A percentile compares a stretch with the other conserved stretches of the same genome.
Evolutionary conservation across 1,139 yeast species (phyloP).

Genomic region (Kodamaea fungicola): DNA sequence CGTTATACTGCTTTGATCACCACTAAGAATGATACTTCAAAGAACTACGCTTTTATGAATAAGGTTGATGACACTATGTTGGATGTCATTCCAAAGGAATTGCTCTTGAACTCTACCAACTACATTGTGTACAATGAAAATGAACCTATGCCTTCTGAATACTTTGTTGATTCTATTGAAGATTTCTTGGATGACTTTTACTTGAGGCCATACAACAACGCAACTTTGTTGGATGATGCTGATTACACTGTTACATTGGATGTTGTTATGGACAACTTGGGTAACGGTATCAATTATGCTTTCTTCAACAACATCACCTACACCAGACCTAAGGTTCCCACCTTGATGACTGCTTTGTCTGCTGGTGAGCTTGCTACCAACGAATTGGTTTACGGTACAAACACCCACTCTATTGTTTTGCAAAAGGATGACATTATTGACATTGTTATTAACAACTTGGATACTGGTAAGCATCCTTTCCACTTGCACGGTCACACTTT

Average conservation of each 20-base stretch:
- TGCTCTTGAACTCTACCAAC: conserved; percentile 67
- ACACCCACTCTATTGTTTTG: conserved; percentile 70
- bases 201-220: conserved; percentile 53
- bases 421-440: conserved; percentile 67
- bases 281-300: conserved; percentile 84
- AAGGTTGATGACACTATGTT: conserved; percentile 75
- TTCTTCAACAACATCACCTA: conserved; percentile 84
- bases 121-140: conserved; percentile 56
- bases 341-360: conserved; percentile 69
- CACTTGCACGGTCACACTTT: conserved; percentile 80
- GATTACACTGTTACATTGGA: conserved; percentile 64
- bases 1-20: conserved; percentile 70
- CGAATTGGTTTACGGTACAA: conserved; percentile 57
- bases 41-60: conserved; percentile 76
- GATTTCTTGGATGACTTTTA: conserved; percentile 61
- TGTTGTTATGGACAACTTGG: conserved; percentile 75
- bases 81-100: conserved; percentile 63
- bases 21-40: conserved; percentile 58
- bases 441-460: conserved; percentile 64
- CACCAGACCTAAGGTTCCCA: conserved; percentile 76
- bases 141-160: conserved; percentile 21
- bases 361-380: conserved; percentile 60
- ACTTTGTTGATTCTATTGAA: conserved; percentile 40
- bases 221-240: conserved; percentile 55
- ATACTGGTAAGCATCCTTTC: conserved; percentile 84